These are phyloP conservation scores for Laetiporus sulphureus DNA, from an alignment of 1,284 basidiomycete genomes.

Conservation along the genomic window DNA sequence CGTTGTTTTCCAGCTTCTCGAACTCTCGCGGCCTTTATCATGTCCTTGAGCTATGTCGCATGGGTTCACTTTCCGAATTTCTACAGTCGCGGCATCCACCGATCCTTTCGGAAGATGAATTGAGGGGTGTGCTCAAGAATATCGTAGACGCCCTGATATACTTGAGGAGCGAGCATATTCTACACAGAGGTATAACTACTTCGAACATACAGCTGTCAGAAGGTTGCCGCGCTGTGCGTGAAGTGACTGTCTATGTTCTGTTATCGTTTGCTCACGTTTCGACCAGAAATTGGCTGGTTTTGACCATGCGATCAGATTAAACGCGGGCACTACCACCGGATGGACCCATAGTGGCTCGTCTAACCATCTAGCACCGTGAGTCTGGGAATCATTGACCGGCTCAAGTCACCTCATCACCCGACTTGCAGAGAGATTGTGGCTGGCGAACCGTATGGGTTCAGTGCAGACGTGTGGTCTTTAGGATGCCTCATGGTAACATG, in stretches of 20 bases:
- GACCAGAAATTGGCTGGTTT: constrained; percentile 25
- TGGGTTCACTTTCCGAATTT: constrained; percentile 31
- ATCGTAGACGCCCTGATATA: constrained; percentile 38
- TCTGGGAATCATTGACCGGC: background rate
- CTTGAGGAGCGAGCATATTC: constrained; percentile 31
- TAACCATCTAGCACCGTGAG: constrained; percentile 22
- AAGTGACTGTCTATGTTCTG: background rate
- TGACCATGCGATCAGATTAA: constrained; percentile 14
- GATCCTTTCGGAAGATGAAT: constrained; percentile 28
- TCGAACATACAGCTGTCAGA: constrained; percentile 18
- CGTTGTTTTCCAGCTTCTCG: constrained; percentile 38
- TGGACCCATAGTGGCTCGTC: constrained; percentile 15
- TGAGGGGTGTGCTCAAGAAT: constrained; percentile 32
- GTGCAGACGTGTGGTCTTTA: constrained; percentile 24
- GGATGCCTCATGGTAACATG: constrained; percentile 22
- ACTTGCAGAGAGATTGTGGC: constrained; percentile 21
- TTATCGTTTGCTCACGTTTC: background rate
- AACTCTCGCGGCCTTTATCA: constrained; percentile 29
- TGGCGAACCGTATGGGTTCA: constrained; percentile 16
- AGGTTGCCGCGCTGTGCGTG: constrained; percentile 20
- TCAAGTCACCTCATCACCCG: no score
- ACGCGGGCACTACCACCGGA: constrained; percentile 8
- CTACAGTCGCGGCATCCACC: constrained; percentile 20
- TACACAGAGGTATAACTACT: constrained; percentile 23
- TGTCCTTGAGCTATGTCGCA: constrained; percentile 38